Conservation (phyloP, 257 asterid species). For the Nicotiana otophora region DNA sequence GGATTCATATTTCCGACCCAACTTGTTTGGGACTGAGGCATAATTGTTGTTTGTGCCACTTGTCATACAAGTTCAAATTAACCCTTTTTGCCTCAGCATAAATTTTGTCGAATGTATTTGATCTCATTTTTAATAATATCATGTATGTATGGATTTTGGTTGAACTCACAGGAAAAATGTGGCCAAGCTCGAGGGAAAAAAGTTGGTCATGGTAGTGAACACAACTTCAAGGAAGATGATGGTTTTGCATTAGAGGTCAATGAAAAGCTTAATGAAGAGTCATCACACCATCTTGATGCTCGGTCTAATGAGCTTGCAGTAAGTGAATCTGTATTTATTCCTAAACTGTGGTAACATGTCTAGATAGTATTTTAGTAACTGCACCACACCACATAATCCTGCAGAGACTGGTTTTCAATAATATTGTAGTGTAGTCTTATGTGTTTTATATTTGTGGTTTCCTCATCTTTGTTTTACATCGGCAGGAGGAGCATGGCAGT, state of each 20-base stretch:
- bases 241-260: conserved; percentile 30
- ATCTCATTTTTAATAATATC: not conserved
- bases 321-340: conserved; percentile 12
- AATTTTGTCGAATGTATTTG: not conserved
- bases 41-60: not conserved
- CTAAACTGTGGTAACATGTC: not conserved
- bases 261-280: conserved; percentile 20
- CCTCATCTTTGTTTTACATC: not conserved
- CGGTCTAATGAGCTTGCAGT: conserved; percentile 45
- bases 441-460: not conserved
- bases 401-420: not conserved
- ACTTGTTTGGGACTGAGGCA: too few relatives aligned
- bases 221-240: conserved; percentile 44
- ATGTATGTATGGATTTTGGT: not conserved
- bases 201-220: conserved; percentile 48
- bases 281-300: conserved; percentile 31
- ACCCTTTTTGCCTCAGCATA: not conserved
- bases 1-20: too few relatives aligned
- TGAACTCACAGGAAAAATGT: conserved; percentile 39
- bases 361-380: not conserved
- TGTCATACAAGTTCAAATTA: not conserved
- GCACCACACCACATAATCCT: not conserved
- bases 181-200: conserved; percentile 47
- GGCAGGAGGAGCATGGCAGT: conserved; percentile 38
- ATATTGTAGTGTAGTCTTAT: not conserved